Percentiles rank a stretch among this genome's conserved stretches.
Evolutionary conservation across 129 eudicot genomes (phyloP).

Genomic region (Rutidosis leptorrhynchoides): DNA sequence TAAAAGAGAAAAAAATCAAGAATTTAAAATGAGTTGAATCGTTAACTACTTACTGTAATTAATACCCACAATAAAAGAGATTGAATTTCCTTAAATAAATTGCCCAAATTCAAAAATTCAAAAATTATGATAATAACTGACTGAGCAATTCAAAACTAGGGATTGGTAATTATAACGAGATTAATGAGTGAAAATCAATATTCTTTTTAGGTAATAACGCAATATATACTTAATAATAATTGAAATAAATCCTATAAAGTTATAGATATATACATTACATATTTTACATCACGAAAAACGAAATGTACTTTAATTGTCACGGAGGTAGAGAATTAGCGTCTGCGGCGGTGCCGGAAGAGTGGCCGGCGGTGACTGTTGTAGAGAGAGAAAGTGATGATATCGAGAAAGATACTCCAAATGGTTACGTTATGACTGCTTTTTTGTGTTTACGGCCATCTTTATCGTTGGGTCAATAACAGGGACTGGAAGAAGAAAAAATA

Average conservation of each 20-base stretch:
- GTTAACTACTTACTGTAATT: neutral
- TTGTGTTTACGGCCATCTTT: conserved; percentile 6
- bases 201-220: neutral
- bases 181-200: too few species aligned
- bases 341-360: conserved; percentile 17
- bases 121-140: conserved; percentile 3
- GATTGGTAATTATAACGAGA: neutral
- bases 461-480: neutral
- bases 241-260: conserved; percentile 17
- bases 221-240: conserved; percentile 7
- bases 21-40: conserved; percentile 18
- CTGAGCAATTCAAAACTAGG: conserved; percentile 27
- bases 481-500: neutral
- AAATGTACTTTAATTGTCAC: conserved; percentile 18
- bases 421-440: conserved; percentile 1
- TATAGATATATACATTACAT: neutral
- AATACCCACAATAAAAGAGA: conserved; percentile 19
- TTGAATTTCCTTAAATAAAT: conserved; percentile 22
- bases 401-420: conserved; percentile 20
- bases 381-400: conserved; percentile 36
- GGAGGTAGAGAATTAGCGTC: conserved; percentile 28
- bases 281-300: neutral
- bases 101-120: neutral
- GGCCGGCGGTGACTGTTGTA: conserved; percentile 34
- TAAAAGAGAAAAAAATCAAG: neutral